phyloP scores from a whole-genome alignment of 1,284 basidiomycete genomes.

The Pascua sp. region DNA sequence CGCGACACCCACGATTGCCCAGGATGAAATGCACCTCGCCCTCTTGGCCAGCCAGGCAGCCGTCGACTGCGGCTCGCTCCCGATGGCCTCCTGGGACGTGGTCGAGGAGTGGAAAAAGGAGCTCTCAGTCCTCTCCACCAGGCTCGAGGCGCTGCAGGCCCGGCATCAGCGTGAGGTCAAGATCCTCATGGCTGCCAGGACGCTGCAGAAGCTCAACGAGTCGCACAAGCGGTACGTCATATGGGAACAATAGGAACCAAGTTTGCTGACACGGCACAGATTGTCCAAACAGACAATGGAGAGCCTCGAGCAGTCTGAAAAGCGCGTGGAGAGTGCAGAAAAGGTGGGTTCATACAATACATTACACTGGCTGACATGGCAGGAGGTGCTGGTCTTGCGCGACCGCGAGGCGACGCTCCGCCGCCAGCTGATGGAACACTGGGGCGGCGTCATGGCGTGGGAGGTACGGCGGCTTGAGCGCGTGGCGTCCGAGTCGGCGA shows the following conservation, averaged over 20 bases:
- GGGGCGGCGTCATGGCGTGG: constrained; percentile 50
- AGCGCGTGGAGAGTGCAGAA: constrained; percentile 46
- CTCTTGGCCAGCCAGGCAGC: constrained; percentile 82
- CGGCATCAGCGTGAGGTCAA: constrained; percentile 49
- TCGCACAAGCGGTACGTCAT: constrained; percentile 35
- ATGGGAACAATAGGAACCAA: no score
- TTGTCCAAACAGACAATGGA: constrained; percentile 50
- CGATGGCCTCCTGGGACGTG: constrained; percentile 74
- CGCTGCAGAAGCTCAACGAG: constrained; percentile 47
- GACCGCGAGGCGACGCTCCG: constrained; percentile 44
- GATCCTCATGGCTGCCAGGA: constrained; percentile 49
- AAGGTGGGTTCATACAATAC: constrained; percentile 43
- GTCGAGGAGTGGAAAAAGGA: constrained; percentile 84
- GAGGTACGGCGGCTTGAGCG: constrained; percentile 46
- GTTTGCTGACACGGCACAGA: no score
- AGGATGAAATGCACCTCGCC: constrained; percentile 73
- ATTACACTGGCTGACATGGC: constrained; percentile 3
- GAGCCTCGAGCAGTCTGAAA: constrained; percentile 47
- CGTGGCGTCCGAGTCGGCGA: not conserved
- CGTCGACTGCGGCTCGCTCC: constrained; percentile 63
- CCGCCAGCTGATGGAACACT: constrained; percentile 48
- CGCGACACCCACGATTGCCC: constrained; percentile 14
- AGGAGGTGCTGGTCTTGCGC: constrained; percentile 47
- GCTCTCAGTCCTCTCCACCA: constrained; percentile 37
- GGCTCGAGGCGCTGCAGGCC: constrained; percentile 40